Base-by-base conservation (phyloP, 768 basidiomycete species). In the Panaeolus papilionaceus region DNA sequence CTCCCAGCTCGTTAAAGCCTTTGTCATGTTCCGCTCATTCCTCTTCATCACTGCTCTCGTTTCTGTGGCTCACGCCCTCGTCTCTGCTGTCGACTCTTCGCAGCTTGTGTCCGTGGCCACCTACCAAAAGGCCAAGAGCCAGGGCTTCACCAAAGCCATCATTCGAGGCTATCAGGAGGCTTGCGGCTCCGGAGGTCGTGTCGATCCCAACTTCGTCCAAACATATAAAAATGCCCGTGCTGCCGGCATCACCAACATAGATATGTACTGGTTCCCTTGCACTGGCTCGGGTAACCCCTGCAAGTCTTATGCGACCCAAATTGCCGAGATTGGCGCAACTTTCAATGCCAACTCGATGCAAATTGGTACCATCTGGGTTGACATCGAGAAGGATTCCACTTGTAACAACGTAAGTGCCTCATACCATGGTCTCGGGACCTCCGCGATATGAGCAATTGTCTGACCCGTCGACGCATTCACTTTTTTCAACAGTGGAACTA, bases 191-290 rank as follows among this genome's bases (percentile, higher is more conserved):
- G 54, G 54, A 14, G 54, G 54, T 58, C 54, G 54, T 16, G 54
- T 58, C 54, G 54, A 58, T 37, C 54, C 54, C 28, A 58, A 58
- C 54, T 58, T 58, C 10, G 54, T 58, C 14, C 54, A 58, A 33
- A 58, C 54, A 11, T 58, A 58, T 28, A 58, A 33, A 33, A 58
- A 58, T 16, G 54, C 54, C 26, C 54, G 28, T 37, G 26, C 54
- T 16, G 54, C 54, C 11, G 54, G 54, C 16, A 58, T 58, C 12
- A 58, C 54, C 28, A 37, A 58, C 54, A 58, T 58, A 28, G 54
- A 58, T 28, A 58, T 23, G 28, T 58, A 58, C 54, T 58, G 54
- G 54, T 58, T 58, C 28, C 54, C 54, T n/a, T 58, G 54, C 54
- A 28, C 26, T 11, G 54, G 54, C 33, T 58, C 54, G 26, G 54